Conservation (phyloP, 495 filamentous ascomycete species). For the Thozetella sp. region DNA sequence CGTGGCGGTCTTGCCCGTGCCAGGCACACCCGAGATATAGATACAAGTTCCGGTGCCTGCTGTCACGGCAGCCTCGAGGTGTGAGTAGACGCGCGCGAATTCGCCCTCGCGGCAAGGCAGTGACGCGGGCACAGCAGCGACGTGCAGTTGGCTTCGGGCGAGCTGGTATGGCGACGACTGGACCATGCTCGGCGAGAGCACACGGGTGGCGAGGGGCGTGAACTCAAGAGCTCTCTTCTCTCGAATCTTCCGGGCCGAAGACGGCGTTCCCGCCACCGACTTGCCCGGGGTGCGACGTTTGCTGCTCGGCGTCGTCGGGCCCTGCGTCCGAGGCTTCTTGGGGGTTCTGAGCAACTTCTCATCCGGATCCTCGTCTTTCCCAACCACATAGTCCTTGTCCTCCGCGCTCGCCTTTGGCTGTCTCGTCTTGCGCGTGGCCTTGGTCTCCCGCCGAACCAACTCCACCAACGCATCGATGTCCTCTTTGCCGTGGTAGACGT, state of each 20-base stretch:
- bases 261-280: slow-evolving; percentile 61
- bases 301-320: slow-evolving; percentile 29
- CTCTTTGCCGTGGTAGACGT: slow-evolving; percentile 68
- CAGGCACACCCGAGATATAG: slow-evolving; percentile 98
- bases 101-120: slow-evolving; percentile 92
- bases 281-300: slow-evolving; percentile 37
- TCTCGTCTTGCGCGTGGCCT: slow-evolving; percentile 58
- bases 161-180: slow-evolving; percentile 90
- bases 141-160: slow-evolving; percentile 86
- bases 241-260: slow-evolving; percentile 68
- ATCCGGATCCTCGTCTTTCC: slow-evolving; percentile 33
- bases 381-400: slow-evolving; percentile 51
- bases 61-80: slow-evolving; percentile 92
- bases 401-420: slow-evolving; percentile 22
- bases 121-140: slow-evolving; percentile 84
- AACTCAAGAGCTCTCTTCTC: slow-evolving; percentile 94
- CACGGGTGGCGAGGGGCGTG: slow-evolving; percentile 86
- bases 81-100: slow-evolving; percentile 87
- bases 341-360: slow-evolving; percentile 41
- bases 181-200: slow-evolving; percentile 75
- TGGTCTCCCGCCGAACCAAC: slow-evolving; percentile 70
- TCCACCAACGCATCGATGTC: slow-evolving; percentile 65
- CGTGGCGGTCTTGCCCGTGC: slow-evolving; percentile 98
- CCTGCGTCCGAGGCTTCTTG: slow-evolving; percentile 27
- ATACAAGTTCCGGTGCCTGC: slow-evolving; percentile 94